Conservation (phyloP, 2,329 filamentous ascomycete species). For the Rasamsonia emersonii region DNA sequence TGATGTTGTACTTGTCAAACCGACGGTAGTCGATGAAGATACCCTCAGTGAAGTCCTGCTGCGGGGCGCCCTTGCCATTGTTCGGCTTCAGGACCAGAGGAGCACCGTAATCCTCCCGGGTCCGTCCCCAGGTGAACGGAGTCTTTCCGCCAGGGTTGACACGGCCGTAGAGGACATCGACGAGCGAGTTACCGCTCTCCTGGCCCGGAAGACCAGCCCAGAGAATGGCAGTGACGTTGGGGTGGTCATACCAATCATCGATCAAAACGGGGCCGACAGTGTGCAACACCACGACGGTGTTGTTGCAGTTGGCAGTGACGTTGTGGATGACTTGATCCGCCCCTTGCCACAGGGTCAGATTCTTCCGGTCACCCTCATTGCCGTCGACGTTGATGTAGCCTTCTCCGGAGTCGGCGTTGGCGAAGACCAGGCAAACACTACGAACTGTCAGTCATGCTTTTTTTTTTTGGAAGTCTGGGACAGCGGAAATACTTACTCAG, state of each 20-base stretch:
- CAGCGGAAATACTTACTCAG: conserved; percentile 20
- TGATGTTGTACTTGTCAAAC: conserved; percentile 48
- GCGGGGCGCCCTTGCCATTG: conserved; percentile 47
- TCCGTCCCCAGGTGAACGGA: conserved; percentile 52
- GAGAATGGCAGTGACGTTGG: conserved; percentile 65
- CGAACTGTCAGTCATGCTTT: conserved; percentile 1
- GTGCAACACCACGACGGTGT: conserved; percentile 89
- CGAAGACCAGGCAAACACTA: conserved; percentile 66
- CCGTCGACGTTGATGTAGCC: conserved; percentile 75
- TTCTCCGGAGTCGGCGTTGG: conserved; percentile 79
- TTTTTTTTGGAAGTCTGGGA: neutral
- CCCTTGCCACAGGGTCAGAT: conserved; percentile 79
- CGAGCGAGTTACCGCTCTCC: conserved; percentile 66
- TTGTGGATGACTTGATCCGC: conserved; percentile 75
- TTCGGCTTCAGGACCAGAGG: conserved; percentile 51
- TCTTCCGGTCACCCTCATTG: conserved; percentile 83
- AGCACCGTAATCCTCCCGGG: conserved; percentile 46
- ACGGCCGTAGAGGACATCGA: conserved; percentile 63
- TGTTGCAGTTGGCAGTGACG: conserved; percentile 67
- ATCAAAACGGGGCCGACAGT: conserved; percentile 72
- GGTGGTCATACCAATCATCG: conserved; percentile 50
- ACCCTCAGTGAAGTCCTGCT: conserved; percentile 53
- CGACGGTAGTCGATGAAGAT: conserved; percentile 49
- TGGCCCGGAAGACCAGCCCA: conserved; percentile 69
- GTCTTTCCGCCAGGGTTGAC: conserved; percentile 55